These are phyloP conservation scores for Lophium mytilinum DNA, from an alignment of 495 filamentous ascomycete genomes.

Conservation along the genomic window DNA sequence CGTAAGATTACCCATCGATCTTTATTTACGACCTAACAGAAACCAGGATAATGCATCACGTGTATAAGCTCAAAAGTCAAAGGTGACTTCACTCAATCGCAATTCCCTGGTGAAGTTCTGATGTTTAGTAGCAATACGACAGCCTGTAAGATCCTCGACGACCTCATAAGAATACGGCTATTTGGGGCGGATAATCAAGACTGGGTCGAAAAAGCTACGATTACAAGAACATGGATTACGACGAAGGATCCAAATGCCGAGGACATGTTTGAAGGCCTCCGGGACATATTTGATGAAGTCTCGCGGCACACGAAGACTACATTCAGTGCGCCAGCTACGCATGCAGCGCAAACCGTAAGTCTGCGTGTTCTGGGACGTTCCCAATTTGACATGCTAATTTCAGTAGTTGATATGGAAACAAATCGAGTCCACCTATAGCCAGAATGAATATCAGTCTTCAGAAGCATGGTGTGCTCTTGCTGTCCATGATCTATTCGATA, in stretches of 20 bases:
- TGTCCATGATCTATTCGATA: slow-evolving; percentile 56
- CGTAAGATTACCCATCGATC: slow-evolving; percentile 24
- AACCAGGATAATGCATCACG: slow-evolving; percentile 53
- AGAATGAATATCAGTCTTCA: slow-evolving; percentile 45
- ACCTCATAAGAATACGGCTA: slow-evolving; percentile 47
- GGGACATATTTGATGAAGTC: slow-evolving; percentile 37
- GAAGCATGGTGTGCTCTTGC: slow-evolving; percentile 66
- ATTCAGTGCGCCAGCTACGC: slow-evolving; percentile 48
- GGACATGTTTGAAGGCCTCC: slow-evolving; percentile 28
- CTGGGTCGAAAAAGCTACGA: slow-evolving; percentile 57
- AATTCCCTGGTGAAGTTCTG: slow-evolving; percentile 6
- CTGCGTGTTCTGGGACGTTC: not conserved
- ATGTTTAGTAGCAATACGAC: slow-evolving; percentile 28
- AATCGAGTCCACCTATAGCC: slow-evolving; percentile 49
- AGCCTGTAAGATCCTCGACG: slow-evolving; percentile 49
- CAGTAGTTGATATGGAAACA: slow-evolving; percentile 70
- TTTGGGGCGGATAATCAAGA: slow-evolving; percentile 36
- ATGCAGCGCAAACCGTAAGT: slow-evolving; percentile 53
- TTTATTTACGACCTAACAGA: slow-evolving; percentile 1
- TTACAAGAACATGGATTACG: slow-evolving; percentile 54
- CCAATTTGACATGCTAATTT: not conserved
- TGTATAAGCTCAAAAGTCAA: slow-evolving; percentile 51
- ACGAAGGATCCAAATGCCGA: slow-evolving; percentile 31
- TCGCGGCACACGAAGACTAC: slow-evolving; percentile 27
- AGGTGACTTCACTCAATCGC: slow-evolving; percentile 28